Conservation (phyloP, 257 asterid species). For the Voacanga thouarsii region DNA sequence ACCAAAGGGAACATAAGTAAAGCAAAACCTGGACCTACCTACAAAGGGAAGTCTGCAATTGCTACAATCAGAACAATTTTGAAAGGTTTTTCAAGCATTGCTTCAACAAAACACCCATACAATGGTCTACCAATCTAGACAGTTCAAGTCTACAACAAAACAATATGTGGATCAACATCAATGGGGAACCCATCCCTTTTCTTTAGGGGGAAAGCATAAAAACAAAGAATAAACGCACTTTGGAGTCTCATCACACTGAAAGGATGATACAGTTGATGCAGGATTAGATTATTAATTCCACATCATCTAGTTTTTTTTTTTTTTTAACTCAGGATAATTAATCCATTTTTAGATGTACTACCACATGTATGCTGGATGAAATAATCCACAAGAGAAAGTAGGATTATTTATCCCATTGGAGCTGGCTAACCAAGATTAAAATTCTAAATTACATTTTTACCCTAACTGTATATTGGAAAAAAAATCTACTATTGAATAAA, state of each 20-base stretch:
- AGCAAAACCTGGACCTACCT: background rate
- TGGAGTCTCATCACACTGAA: background rate
- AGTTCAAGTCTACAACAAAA: background rate
- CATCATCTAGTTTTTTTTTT: background rate
- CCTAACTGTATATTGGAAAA: no score
- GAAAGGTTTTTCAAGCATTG: no score
- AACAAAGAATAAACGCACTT: background rate
- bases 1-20: no score
- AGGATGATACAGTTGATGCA: background rate
- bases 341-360: background rate
- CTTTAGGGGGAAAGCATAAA: background rate
- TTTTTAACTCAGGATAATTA: background rate
- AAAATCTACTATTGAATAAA: no score
- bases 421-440: no score
- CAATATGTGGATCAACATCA: background rate
- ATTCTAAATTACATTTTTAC: no score
- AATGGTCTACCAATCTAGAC: background rate
- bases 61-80: background rate
- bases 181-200: background rate
- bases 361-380: background rate
- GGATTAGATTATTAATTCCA: background rate
- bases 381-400: background rate
- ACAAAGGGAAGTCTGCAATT: background rate
- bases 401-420: background rate
- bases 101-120: background rate